These are phyloP conservation scores for Adansonia grandidieri DNA, from an alignment of 441 rosid genomes.

Conservation along the genomic window DNA sequence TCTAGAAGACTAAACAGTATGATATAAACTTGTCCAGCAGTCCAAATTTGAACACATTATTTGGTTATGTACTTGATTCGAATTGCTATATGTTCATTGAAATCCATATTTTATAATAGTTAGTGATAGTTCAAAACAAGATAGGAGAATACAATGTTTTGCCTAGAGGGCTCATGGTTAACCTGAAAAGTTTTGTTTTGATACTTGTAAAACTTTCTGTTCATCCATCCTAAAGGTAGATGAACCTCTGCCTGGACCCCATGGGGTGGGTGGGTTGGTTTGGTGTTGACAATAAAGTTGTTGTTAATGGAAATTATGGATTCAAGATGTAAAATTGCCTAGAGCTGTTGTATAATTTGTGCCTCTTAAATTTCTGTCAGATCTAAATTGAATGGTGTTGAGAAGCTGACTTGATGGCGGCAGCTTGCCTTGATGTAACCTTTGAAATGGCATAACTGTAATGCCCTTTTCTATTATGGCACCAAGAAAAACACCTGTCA, in stretches of 20 bases:
- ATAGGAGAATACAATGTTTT: neutral
- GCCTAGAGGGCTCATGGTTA: neutral
- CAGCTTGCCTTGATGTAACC: neutral
- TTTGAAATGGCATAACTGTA: neutral
- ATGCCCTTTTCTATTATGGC: neutral
- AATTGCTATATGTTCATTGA: slow-evolving; percentile 2
- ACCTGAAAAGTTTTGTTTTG: neutral
- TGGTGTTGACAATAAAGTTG: neutral
- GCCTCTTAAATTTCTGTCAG: neutral
- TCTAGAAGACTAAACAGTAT: neutral
- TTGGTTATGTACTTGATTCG: neutral
- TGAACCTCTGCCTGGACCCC: neutral
- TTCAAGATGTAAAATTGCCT: neutral
- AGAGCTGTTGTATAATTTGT: slow-evolving; percentile 6
- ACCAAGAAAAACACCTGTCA: neutral
- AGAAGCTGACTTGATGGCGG: neutral
- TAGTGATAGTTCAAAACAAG: neutral
- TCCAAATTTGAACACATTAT: neutral
- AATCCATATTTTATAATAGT: neutral
- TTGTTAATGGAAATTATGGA: slow-evolving; percentile 18
- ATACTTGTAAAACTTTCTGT: neutral
- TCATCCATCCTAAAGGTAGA: neutral
- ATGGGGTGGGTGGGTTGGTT: neutral
- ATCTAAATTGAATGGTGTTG: neutral
- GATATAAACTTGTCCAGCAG: neutral